Evolutionary conservation across 2,329 filamentous ascomycete species (phyloP), one percentile per base, ranked within the genome.

Genomic region (Acephala macrosclerotiorum): DNA sequence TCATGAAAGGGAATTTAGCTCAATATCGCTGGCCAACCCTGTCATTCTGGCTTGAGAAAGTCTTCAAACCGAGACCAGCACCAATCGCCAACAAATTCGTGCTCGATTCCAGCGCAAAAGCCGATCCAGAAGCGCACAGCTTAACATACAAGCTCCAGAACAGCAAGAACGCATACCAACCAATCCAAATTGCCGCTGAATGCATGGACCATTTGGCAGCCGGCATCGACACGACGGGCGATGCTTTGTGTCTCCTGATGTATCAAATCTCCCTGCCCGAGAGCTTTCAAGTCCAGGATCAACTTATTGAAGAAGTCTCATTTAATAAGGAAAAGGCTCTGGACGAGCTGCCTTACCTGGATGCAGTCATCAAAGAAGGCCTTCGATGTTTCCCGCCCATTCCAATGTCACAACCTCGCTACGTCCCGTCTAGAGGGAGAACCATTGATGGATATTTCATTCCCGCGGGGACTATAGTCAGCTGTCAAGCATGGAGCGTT

Each of bases 31-130:
- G 97, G 79, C 95, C 95, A 47, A 97, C 94, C 47, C 97, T 98
- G 76, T 94, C 97, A 79, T 97, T 97, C 78, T 97, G 94, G 2
- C 97, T 98, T 77, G 95, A 91, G 83, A 96, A 96, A 79, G 89
- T 93, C 73, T 96, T 97, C 78, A 90, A 91, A 72, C 68, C 71
- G 11, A 62, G 68, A 29, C 65, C 67, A 12, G 63, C 69, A 0
- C 88, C 88, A 0, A 76, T 88, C 51, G 85, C 88, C 12, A 85
- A 89, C 71, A 73, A 81, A 26, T 87, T 88, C 69, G 87, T 91
- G 16, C 77, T 89, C 16, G 78, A 83, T 12, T 83, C 84, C 18
- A 82, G 81, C 60, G 76, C 78, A 45, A 79, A 82, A 62, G 76
- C 78, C 11, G 79, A 84, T 25, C 76, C 84, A 0, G 82, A 82